A percentile compares a stretch with the other conserved stretches of the same genome.
These are phyloP conservation scores for Phytopythium kandeliae DNA, from an alignment of 352 stramenopile species.

Conservation along the genomic window DNA sequence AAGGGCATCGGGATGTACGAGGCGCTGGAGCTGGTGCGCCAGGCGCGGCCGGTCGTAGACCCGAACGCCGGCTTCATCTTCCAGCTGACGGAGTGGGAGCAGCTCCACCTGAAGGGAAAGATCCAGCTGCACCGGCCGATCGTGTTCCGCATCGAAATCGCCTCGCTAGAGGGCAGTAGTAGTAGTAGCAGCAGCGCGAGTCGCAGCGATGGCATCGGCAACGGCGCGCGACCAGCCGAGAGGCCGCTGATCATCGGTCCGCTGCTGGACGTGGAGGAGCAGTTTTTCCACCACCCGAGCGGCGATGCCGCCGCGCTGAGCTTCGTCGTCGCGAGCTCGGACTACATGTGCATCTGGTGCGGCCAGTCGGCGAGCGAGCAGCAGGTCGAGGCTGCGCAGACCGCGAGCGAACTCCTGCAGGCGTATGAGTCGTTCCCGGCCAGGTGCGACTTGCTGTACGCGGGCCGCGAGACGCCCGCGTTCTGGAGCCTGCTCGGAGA, in stretches of 20 bases:
- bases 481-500: conserved; percentile 69
- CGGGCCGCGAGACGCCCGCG: conserved; percentile 58
- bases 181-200: conserved; percentile 17
- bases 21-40: conserved; percentile 72
- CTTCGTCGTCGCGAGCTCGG: conserved; percentile 65
- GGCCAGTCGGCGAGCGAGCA: conserved; percentile 42
- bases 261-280: conserved; percentile 37
- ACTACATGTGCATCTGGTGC: conserved; percentile 84
- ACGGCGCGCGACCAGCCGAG: conserved; percentile 17
- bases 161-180: conserved; percentile 27
- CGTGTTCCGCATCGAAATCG: conserved; percentile 69
- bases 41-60: conserved; percentile 70
- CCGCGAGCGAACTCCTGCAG: conserved; percentile 62
- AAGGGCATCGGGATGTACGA: conserved; percentile 79
- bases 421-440: conserved; percentile 65
- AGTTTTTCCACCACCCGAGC: conserved; percentile 47
- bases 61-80: conserved; percentile 88
- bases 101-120: conserved; percentile 43
- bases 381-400: conserved; percentile 52
- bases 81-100: conserved; percentile 86
- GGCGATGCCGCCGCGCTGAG: conserved; percentile 49
- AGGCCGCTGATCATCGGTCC: conserved; percentile 58
- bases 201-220: conserved; percentile 15
- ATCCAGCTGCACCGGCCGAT: conserved; percentile 46
- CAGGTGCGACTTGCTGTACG: conserved; percentile 64